Percentiles rank a stretch among this genome's conserved stretches.
phyloP scores from a whole-genome alignment of 768 basidiomycete species.

The Lentinus brumalis region DNA sequence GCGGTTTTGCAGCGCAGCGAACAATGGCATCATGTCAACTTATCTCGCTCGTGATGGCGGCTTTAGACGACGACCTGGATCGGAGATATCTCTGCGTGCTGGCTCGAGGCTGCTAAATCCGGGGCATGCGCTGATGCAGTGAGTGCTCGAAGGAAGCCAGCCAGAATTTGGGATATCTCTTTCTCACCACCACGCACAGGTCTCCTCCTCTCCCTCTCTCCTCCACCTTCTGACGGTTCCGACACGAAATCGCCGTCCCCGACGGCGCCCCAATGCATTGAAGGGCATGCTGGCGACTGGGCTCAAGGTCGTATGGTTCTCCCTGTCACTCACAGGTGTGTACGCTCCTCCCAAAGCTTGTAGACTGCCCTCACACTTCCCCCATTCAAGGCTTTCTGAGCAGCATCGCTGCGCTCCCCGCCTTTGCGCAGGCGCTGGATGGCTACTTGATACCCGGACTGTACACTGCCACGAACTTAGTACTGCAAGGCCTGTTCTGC shows the following conservation, averaged over 20 bases:
- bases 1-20: not conserved
- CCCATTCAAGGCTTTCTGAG: constrained; percentile 44
- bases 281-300: constrained; percentile 54
- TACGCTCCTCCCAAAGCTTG: not conserved
- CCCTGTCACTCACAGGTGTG: constrained; percentile 56
- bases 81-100: constrained; percentile 1
- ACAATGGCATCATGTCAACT: constrained; percentile 13
- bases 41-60: constrained; percentile 16
- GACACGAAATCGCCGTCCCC: constrained; percentile 5
- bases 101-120: constrained; percentile 6
- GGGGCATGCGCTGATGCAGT: constrained; percentile 13
- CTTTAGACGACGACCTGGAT: constrained; percentile 7
- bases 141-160: constrained; percentile 10
- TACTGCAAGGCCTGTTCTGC: constrained; percentile 59
- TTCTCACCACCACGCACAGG: constrained; percentile 14
- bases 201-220: constrained; percentile 4
- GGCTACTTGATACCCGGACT: constrained; percentile 50
- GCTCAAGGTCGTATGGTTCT: constrained; percentile 60
- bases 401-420: constrained; percentile 51
- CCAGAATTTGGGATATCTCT: constrained; percentile 12
- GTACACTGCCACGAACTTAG: constrained; percentile 52
- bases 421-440: constrained; percentile 46
- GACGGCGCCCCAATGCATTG: constrained; percentile 8
- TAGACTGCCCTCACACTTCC: not conserved
- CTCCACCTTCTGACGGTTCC: constrained; percentile 6